Percentiles rank a stretch among this genome's conserved stretches.
These are phyloP conservation scores for Phoenix dactylifera DNA, from an alignment of 176 grass and related monocot genomes.

Conservation along the genomic window DNA sequence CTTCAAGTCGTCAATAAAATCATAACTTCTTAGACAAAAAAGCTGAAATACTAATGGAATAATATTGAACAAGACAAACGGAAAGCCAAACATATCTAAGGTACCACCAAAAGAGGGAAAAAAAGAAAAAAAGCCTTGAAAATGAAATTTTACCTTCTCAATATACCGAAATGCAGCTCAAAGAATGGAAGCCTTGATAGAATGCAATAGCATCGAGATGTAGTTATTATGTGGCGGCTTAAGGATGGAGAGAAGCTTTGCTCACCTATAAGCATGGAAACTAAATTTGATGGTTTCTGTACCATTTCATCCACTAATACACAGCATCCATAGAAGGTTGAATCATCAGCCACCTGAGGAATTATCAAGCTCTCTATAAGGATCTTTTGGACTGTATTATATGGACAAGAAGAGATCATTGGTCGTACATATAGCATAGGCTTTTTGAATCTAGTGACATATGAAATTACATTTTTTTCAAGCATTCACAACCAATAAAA, in stretches of 20 bases:
- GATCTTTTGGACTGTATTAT: constrained; percentile 1
- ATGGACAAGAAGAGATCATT: neutral
- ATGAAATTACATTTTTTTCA: no score
- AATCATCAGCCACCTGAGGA: constrained; percentile 78
- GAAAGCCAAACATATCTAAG: no score
- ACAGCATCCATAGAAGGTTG: constrained; percentile 95
- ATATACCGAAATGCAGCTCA: constrained; percentile 88
- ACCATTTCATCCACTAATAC: constrained; percentile 94
- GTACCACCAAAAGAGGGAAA: neutral
- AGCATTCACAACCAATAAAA: no score
- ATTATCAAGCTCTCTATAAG: constrained; percentile 18
- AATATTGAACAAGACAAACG: no score
- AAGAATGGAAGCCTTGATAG: constrained; percentile 92
- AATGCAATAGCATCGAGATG: constrained; percentile 92
- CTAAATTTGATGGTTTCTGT: constrained; percentile 79
- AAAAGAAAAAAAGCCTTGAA: neutral
- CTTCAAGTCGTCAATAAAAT: no score
- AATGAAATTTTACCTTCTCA: constrained; percentile 61
- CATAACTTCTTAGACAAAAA: no score
- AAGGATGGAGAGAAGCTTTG: constrained; percentile 39
- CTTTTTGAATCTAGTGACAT: no score
- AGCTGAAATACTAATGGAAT: no score
- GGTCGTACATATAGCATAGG: no score
- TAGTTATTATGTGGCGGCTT: constrained; percentile 84
- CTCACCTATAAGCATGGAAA: constrained; percentile 67